Conservation (phyloP, 306 rosid genomes). For the Trifolium pratense region DNA sequence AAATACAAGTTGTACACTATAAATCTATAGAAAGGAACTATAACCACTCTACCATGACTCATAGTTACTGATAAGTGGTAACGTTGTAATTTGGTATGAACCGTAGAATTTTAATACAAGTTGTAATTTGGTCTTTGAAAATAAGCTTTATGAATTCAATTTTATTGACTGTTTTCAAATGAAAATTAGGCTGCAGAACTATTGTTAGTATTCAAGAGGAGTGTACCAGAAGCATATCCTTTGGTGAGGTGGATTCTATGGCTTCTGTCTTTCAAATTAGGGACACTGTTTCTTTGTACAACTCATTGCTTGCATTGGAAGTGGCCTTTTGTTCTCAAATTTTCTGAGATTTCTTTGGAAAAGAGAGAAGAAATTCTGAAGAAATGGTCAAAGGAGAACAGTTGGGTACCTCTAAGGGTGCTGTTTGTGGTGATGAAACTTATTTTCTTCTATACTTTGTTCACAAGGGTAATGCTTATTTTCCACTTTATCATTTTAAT, state of each 20-base stretch:
- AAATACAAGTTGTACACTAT: background rate
- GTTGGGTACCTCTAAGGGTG: constrained; percentile 52
- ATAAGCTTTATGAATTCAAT: background rate
- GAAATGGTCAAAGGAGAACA: constrained; percentile 66
- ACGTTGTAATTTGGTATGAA: too few relatives aligned
- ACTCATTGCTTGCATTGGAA: constrained; percentile 56
- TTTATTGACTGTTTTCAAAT: background rate
- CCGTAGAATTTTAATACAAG: too few relatives aligned
- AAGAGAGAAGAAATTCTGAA: constrained; percentile 72
- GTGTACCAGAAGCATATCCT: constrained; percentile 47
- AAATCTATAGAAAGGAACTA: too few relatives aligned
- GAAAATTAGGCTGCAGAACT: constrained; percentile 71
- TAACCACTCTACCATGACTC: too few relatives aligned
- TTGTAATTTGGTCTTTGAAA: background rate
- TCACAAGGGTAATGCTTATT: constrained; percentile 67
- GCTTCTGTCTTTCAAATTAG: constrained; percentile 71
- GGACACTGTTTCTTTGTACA: constrained; percentile 77
- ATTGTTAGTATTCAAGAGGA: constrained; percentile 52
- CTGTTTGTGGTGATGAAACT: constrained; percentile 66
- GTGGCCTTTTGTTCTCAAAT: constrained; percentile 78
- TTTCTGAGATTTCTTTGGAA: constrained; percentile 73
- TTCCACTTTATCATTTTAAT: too few relatives aligned
- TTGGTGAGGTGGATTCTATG: constrained; percentile 54
- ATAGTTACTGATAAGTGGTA: too few relatives aligned
- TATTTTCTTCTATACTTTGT: constrained; percentile 69